A percentile compares a stretch with the other conserved stretches of the same genome.
Evolutionary conservation across 202 grass and related monocot genomes (phyloP).

Genomic region (Musa balbisiana): DNA sequence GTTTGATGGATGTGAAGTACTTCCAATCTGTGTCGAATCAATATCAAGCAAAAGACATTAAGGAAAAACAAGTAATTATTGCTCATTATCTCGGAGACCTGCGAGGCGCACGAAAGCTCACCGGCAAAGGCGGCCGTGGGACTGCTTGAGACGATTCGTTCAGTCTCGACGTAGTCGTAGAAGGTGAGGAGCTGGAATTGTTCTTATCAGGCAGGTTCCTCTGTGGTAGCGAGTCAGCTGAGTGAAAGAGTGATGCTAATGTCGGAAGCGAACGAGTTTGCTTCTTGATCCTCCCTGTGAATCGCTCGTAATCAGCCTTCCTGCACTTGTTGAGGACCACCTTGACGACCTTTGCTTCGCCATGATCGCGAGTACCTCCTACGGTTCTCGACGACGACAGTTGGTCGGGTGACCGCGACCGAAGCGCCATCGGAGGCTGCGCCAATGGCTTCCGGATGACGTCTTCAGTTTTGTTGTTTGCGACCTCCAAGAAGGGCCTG

Average conservation of each 20-base stretch:
- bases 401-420: too few species aligned
- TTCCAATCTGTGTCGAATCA: not conserved
- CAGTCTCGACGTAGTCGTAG: not conserved
- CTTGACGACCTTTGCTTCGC: constrained; percentile 14
- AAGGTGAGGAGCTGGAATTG: not conserved
- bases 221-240: not conserved
- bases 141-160: not conserved
- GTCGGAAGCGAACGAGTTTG: constrained; percentile 5
- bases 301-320: constrained; percentile 57
- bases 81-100: too few species aligned
- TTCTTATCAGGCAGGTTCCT: not conserved
- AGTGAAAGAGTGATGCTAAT: constrained; percentile 11
- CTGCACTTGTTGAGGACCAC: constrained; percentile 31
- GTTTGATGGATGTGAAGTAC: not conserved
- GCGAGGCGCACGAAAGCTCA: not conserved
- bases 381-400: too few species aligned
- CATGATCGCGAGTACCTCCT: constrained; percentile 2
- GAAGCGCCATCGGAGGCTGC: not conserved
- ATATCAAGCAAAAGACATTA: too few species aligned
- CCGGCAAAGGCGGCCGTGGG: not conserved
- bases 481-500: constrained; percentile 10
- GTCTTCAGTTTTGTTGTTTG: constrained; percentile 14
- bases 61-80: not conserved
- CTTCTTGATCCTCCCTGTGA: constrained; percentile 70
- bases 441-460: not conserved